phyloP scores from a whole-genome alignment of 345 rosid genomes.

The Salix brachista region DNA sequence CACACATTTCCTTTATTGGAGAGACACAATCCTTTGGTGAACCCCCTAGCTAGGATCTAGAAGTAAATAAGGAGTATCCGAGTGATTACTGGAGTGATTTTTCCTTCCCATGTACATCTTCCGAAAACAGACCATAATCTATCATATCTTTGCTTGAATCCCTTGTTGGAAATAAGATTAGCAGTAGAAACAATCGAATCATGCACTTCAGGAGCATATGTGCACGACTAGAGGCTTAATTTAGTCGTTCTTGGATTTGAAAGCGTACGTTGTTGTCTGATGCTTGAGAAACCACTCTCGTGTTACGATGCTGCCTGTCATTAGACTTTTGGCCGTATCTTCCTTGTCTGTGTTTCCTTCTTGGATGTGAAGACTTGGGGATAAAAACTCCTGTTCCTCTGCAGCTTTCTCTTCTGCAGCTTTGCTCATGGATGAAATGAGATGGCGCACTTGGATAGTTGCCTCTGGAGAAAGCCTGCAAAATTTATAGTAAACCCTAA shows the following conservation, averaged over 20 bases:
- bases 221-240: not conserved
- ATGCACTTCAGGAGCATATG: not conserved
- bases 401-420: constrained; percentile 48
- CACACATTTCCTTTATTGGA: constrained; percentile 12
- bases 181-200: constrained; percentile 4
- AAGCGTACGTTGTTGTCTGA: constrained; percentile 23
- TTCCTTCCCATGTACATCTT: constrained; percentile 20
- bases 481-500: not conserved
- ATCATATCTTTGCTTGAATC: constrained; percentile 10
- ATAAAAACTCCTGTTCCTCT: constrained; percentile 93
- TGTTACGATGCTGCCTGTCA: constrained; percentile 31
- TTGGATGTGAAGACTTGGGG: constrained; percentile 60
- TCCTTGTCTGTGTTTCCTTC: constrained; percentile 65
- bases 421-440: constrained; percentile 45
- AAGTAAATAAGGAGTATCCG: not conserved
- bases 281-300: constrained; percentile 35
- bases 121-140: constrained; percentile 3
- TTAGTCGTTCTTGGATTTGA: constrained; percentile 38
- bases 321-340: constrained; percentile 44
- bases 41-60: constrained; percentile 17
- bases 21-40: constrained; percentile 23
- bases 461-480: constrained; percentile 47
- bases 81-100: not conserved
- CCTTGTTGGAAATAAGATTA: constrained; percentile 18
- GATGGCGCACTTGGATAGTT: constrained; percentile 40